A percentile compares a stretch with the other conserved stretches of the same genome.
Evolutionary conservation across 805 yeast genomes (phyloP).

Genomic region (Ogataea sp.): DNA sequence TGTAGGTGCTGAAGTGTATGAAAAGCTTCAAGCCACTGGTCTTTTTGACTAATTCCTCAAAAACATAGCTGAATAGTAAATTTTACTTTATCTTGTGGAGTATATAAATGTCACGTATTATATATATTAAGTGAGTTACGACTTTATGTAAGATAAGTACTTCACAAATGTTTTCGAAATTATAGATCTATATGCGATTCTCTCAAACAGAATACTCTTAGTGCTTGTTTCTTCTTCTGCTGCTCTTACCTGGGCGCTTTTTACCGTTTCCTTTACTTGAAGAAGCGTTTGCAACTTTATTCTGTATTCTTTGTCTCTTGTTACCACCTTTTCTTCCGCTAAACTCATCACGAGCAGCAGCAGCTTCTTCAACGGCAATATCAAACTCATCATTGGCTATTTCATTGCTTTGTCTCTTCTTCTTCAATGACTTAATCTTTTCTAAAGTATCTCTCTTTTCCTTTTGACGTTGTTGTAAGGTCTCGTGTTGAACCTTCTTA

Average conservation of each 20-base stretch:
- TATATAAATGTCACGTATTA: too few relatives aligned
- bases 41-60: constrained; percentile 1
- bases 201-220: too few relatives aligned
- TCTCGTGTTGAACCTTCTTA: constrained; percentile 91
- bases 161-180: too few relatives aligned
- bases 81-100: too few relatives aligned
- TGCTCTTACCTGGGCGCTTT: constrained; percentile 45
- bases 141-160: too few relatives aligned
- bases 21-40: constrained; percentile 32
- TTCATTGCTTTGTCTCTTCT: constrained; percentile 76
- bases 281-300: constrained; percentile 43
- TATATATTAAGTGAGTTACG: too few relatives aligned
- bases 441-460: constrained; percentile 88
- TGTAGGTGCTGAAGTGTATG: constrained; percentile 52
- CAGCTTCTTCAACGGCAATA: constrained; percentile 87
- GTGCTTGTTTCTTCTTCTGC: constrained; percentile 34
- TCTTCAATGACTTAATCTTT: constrained; percentile 82
- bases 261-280: constrained; percentile 22
- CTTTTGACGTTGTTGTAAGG: constrained; percentile 87
- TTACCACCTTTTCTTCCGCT: constrained; percentile 51
- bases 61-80: too few relatives aligned
- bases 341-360: constrained; percentile 46
- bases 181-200: too few relatives aligned
- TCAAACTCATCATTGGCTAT: constrained; percentile 70
- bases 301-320: constrained; percentile 67